Evolutionary conservation across 352 stramenopile genomes (phyloP).

Genomic region (Pythium folliculosum): DNA sequence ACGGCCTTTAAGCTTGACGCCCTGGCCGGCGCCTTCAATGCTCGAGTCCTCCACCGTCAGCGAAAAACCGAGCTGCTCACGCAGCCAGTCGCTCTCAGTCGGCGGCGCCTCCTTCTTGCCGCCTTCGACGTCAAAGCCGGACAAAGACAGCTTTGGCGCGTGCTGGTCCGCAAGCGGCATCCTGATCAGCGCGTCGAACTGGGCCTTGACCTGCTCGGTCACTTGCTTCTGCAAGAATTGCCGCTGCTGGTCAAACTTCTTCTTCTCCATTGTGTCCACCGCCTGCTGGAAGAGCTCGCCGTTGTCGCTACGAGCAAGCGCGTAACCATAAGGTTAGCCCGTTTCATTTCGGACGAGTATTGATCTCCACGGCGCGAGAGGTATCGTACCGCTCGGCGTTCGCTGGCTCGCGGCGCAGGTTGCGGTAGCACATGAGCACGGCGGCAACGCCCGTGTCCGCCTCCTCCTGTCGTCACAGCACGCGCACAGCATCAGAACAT

Average conservation of each 20-base stretch:
- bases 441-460: conserved; percentile 75
- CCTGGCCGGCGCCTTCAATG: conserved; percentile 60
- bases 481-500: neutral
- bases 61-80: conserved; percentile 66
- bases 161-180: conserved; percentile 43
- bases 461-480: conserved; percentile 55
- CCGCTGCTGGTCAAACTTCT: conserved; percentile 85
- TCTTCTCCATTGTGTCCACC: conserved; percentile 65
- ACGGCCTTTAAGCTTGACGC: conserved; percentile 67
- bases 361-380: neutral
- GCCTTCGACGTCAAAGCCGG: conserved; percentile 52
- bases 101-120: conserved; percentile 32
- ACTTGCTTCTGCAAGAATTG: conserved; percentile 68
- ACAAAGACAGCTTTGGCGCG: conserved; percentile 56
- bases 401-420: conserved; percentile 48
- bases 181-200: conserved; percentile 66
- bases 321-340: neutral
- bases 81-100: conserved; percentile 42
- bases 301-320: conserved; percentile 44
- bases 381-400: conserved; percentile 48
- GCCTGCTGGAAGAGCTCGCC: conserved; percentile 76
- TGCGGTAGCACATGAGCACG: conserved; percentile 78
- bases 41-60: conserved; percentile 71
- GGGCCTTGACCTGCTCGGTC: conserved; percentile 52
- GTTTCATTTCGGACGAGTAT: neutral